Base-by-base conservation (phyloP, 768 basidiomycete species). In the Trametes elegans region DNA sequence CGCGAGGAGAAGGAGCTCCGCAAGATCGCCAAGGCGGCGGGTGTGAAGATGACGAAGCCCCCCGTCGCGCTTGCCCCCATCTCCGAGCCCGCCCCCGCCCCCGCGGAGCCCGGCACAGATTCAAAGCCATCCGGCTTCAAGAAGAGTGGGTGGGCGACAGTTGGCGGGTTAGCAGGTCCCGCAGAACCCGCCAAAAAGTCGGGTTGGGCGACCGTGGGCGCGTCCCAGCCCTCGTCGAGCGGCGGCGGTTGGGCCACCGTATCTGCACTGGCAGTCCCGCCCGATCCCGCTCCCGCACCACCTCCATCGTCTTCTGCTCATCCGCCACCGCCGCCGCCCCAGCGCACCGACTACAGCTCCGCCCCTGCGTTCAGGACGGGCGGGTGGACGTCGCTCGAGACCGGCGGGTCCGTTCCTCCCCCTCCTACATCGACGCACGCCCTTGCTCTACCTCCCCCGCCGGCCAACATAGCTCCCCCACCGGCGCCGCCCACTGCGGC, bases 1-100 rank as follows among this genome's bases (percentile, higher is more conserved):
- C 78, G 90, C 34, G 90, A 93, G 69, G 90, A 92, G 68, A 91
- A 87, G 68, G 89, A 92, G 63, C 75, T 93, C 23, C 76, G 88
- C 53, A 91, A 91, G 69, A 82, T 92, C 27, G 91, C 91, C 7
- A 87, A 84, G 46, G 91, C 91, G 0, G 84, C 81, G 34, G 91
- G 91, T 4, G 82, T 93, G 66, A 88, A 79, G 69, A 82, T 92
- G 60, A 60, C 69, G 8, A 73, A 70, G 53, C 74, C 73, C 16
- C 61, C 53, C 10, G 50, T 53, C 13, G 28, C 66, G 0, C 46
- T 62, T 5, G 48, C 59, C 2, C 43, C 61, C 18, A 38, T 46
- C 29, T 43, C 57, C 6, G 43, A 53, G 39, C 53, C 69, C 21
- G 40, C 46, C 43, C 40, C 68, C 18, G 48, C 64, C 55, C 64